These are phyloP conservation scores for Vigna unguiculata DNA, from an alignment of 306 rosid genomes.

Conservation along the genomic window DNA sequence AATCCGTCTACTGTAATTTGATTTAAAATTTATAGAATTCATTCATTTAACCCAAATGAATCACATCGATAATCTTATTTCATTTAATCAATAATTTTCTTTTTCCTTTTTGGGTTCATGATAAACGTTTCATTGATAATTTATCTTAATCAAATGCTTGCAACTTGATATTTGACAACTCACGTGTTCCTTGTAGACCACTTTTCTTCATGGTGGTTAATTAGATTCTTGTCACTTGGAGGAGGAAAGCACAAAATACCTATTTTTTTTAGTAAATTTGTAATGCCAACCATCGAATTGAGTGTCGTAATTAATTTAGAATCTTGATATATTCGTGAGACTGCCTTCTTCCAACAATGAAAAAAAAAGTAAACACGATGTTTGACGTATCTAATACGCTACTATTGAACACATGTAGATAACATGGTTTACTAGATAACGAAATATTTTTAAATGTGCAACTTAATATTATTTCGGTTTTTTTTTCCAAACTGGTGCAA, in stretches of 20 bases:
- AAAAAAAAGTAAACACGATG: no score
- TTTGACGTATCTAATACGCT: background rate
- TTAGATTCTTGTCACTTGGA: background rate
- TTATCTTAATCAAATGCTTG: background rate
- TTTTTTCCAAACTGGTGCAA: no score
- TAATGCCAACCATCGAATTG: background rate
- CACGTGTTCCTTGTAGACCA: background rate
- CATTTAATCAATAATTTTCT: no score
- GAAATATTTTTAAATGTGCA: no score
- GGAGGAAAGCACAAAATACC: constrained; percentile 11
- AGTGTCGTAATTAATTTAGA: constrained; percentile 2
- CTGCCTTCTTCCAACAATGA: background rate
- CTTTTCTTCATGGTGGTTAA: background rate
- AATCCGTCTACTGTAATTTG: no score
- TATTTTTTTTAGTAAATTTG: background rate
- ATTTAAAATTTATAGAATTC: no score
- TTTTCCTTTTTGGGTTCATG: background rate
- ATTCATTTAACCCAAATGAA: no score
- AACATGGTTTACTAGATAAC: background rate
- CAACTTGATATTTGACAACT: background rate
- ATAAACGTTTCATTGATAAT: background rate
- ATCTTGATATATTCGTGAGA: background rate
- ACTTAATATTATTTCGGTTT: no score
- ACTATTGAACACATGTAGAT: no score
- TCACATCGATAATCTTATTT: no score